Base-by-base conservation (phyloP, 1,139 yeast genomes). In the Pichia norvegensis region DNA sequence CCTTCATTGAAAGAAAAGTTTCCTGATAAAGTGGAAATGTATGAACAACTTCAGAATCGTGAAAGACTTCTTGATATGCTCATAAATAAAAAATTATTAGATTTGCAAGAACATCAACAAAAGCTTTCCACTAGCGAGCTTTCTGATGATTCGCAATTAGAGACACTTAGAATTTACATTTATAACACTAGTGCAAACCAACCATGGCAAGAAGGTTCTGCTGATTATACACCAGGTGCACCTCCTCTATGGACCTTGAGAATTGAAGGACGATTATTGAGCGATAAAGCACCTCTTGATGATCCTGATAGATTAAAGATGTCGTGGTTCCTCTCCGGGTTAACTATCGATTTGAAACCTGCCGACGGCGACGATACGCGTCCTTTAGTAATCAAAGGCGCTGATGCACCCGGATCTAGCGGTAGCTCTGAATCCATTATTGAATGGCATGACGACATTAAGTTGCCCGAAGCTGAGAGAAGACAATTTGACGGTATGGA, bases 171-270 rank as follows among this genome's bases (percentile, higher is more conserved):
- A 49, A 76, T 92, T 22, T 92, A 83, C 61, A 70, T 94, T 29
- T 87, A 92, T 57, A 88, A 86, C 62, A 82, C 87, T 2, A 72
- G 84, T 38, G 85, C 81, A 52, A 85, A 86, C 62, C 97, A 92
- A 66, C 87, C 94, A 40, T 92, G 98, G 98, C 97, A 90, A 61
- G 41, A 38, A 20, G 41, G 33, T 5, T n/a, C 35, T n/a, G 10
- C 23, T 11, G 41, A 38, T n/a, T 13, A n/a, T 14, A n/a, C 16
- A 17, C 33, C 40, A 11, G 49, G 56, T 61, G 55, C 60, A 42
- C 20, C 29, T 16, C 77, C 94, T 8, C 61, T 78, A 6, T 92
- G 97, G 97, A 85, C 94, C 1, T 70, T 92, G 55, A 73, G 95
- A 47, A 77, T 92, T 21, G 97, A 92, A 65, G 98, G 98, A 11